Base-by-base conservation (phyloP, 441 rosid genomes). In the Euphorbia corollata region DNA sequence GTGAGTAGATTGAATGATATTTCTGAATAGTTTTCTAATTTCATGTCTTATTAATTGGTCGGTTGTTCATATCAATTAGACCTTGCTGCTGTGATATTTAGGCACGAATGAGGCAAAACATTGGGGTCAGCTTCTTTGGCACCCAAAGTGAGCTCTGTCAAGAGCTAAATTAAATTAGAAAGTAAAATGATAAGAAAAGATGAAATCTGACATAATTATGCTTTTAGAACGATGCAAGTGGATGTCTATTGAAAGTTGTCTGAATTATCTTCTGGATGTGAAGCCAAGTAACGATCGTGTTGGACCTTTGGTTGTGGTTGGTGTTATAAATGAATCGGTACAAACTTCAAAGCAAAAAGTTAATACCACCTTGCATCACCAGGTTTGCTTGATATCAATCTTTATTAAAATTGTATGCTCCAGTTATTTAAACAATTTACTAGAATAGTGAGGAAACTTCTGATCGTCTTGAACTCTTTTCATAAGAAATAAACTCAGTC, bases 171-270 rank as follows among this genome's bases (percentile, higher is more conserved):
- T n/a, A n/a, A n/a, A n/a, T n/a, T n/a, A n/a, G n/a, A n/a, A n/a
- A n/a, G n/a, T n/a, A n/a, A n/a, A n/a, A n/a, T n/a, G n/a, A n/a
- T n/a, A n/a, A n/a, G n/a, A n/a, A n/a, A n/a, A n/a, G n/a, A n/a
- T 62, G 51, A 4, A 53, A 68, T 22, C 19, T 20, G 43, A 19
- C 12, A 13, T 71, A 50, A 50, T 61, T 59, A 3, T 71, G 9
- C 61, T 38, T 78, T 80, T 86, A 90, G 97, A 77, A 61, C 45
- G 64, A 59, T 81, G 75, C 64, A 87, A 77, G 79, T 92, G 97
- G 97, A 82, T 81, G 83, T 80, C 94, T 68, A 43, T 77, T 47
- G 70, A 84, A 74, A 80, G 84, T 64, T 90, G 97, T 73, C 72
- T 82, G 23, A 77, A 72, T 18, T 73, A 47, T 78, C 90, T 88